Percentiles rank a stretch among this genome's conserved stretches.
These are phyloP conservation scores for Sporothrix mexicana DNA, from an alignment of 2,329 filamentous ascomycete genomes.

Conservation along the genomic window DNA sequence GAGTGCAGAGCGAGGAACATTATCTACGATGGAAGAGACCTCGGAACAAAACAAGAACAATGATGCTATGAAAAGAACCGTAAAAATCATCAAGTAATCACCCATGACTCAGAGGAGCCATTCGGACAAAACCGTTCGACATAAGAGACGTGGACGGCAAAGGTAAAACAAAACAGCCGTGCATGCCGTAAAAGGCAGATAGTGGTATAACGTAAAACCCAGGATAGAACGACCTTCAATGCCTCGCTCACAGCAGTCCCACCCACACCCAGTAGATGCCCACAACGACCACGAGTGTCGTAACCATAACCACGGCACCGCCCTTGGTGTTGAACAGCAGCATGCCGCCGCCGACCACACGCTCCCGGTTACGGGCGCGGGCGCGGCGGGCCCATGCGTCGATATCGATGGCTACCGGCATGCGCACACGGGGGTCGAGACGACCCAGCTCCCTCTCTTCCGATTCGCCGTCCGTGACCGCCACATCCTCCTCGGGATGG, in stretches of 20 bases:
- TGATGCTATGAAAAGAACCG: too few species aligned
- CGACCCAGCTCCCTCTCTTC: background rate
- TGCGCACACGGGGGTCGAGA: slow-evolving; percentile 49
- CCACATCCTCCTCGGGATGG: slow-evolving; percentile 20
- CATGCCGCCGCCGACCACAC: slow-evolving; percentile 60
- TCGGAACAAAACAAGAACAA: too few species aligned
- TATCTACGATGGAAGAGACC: too few species aligned
- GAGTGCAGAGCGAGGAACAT: background rate
- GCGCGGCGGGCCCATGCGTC: slow-evolving; percentile 60
- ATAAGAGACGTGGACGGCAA: background rate
- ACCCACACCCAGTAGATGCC: slow-evolving; percentile 53
- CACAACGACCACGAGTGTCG: slow-evolving; percentile 50
- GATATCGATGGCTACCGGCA: slow-evolving; percentile 60
- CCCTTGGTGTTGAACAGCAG: slow-evolving; percentile 60
- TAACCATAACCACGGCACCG: slow-evolving; percentile 54
- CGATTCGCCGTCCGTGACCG: background rate
- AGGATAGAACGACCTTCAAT: background rate
- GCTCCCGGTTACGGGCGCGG: slow-evolving; percentile 53
- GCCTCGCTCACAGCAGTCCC: background rate
- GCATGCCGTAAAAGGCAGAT: background rate
- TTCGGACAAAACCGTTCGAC: too few species aligned
- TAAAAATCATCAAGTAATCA: too few species aligned
- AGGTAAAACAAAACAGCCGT: too few species aligned
- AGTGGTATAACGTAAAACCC: background rate
- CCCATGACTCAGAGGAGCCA: too few species aligned